Evolutionary conservation across 495 filamentous ascomycete genomes (phyloP).

Genomic region (Penicillium robsamsonii): DNA sequence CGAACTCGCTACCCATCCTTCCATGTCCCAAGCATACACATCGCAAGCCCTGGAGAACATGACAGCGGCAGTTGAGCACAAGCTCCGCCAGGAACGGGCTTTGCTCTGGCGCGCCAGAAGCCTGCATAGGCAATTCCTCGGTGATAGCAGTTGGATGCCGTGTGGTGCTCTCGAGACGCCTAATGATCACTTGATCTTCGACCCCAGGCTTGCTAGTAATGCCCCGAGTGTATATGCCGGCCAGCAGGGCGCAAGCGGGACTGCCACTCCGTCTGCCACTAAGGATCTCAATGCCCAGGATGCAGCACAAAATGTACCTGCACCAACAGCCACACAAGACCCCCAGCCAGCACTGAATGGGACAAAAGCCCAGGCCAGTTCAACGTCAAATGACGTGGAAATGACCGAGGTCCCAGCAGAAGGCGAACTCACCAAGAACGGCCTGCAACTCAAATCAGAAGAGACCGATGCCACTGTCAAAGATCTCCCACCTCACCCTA

Average conservation of each 20-base stretch:
- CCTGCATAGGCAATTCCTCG: slow-evolving; percentile 71
- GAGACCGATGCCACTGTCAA: slow-evolving; percentile 39
- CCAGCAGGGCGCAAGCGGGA: slow-evolving; percentile 19
- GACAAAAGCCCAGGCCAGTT: not conserved
- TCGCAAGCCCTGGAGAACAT: slow-evolving; percentile 80
- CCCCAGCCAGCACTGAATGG: slow-evolving; percentile 15
- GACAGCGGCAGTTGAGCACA: slow-evolving; percentile 61
- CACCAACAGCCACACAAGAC: slow-evolving; percentile 6
- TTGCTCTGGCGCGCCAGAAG: slow-evolving; percentile 75
- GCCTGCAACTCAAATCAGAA: slow-evolving; percentile 35
- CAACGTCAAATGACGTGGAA: slow-evolving; percentile 37
- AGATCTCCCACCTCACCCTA: slow-evolving; percentile 38
- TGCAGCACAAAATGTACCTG: slow-evolving; percentile 11
- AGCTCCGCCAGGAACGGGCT: slow-evolving; percentile 73
- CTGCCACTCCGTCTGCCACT: slow-evolving; percentile 7
- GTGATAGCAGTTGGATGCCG: slow-evolving; percentile 77
- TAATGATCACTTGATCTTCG: slow-evolving; percentile 43
- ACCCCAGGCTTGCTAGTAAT: slow-evolving; percentile 27
- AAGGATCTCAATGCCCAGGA: slow-evolving; percentile 12
- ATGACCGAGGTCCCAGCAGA: slow-evolving; percentile 40
- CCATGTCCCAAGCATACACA: slow-evolving; percentile 76
- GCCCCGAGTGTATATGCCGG: slow-evolving; percentile 17
- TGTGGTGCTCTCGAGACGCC: slow-evolving; percentile 52
- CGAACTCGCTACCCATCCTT: slow-evolving; percentile 80
- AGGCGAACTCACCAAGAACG: slow-evolving; percentile 3